Base-by-base conservation (phyloP, 2,329 filamentous ascomycete genomes). In the Colletotrichum euphorbiae region DNA sequence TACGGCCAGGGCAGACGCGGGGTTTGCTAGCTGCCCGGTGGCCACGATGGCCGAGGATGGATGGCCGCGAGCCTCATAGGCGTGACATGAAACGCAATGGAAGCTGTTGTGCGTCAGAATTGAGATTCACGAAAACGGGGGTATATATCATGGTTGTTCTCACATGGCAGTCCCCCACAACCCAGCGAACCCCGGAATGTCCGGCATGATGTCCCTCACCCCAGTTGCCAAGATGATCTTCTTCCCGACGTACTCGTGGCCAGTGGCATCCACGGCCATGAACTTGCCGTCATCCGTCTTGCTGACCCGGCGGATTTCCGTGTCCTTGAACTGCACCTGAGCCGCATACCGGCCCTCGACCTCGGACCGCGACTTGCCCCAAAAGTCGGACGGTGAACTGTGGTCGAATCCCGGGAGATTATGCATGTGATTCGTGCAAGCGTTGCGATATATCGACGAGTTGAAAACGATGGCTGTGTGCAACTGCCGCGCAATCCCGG, bases 71-170 rank as follows among this genome's bases (percentile, higher is more conserved):
- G 88, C 84, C 69, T 90, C 87, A 72, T 81, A 89, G 3, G 87
- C 87, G 69, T 89, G 81, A 74, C 86, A 89, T 70, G 84, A 87
- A 1, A 89, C 80, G 71, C 86, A 89, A 71, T 89, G 85, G 71
- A 85, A 89, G 48, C 74, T 78, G 17, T 7, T 8, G 9, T 12
- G 9, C n/a, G n/a, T n/a, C n/a, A n/a, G n/a, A n/a, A n/a, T n/a
- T n/a, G n/a, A n/a, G n/a, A n/a, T n/a, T n/a, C n/a, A n/a, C n/a
- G n/a, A n/a, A n/a, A n/a, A n/a, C n/a, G n/a, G 24, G 33, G 21
- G 12, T 33, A 19, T 21, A n/a, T 33, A 31, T 21, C 33, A 21
- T 7, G 12, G 24, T 5, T 51, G 48, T 12, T 13, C 48, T 51
- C 33, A 79, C 74, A 87, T 84, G 42, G 80, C 80, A 48, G 74